These are phyloP conservation scores for Sindora glabra DNA, from an alignment of 306 rosid genomes.

Conservation along the genomic window DNA sequence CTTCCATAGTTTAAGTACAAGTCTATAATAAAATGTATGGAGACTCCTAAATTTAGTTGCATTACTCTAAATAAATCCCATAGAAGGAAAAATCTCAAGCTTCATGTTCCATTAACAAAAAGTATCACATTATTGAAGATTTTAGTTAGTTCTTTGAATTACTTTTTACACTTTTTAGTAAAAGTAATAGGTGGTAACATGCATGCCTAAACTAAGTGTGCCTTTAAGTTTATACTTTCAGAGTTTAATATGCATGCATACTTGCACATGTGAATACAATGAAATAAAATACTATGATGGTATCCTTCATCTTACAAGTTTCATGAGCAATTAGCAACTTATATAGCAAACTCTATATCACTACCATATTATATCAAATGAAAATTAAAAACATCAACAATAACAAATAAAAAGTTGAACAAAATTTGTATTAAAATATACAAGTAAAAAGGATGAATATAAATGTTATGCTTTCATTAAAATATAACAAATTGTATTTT, in stretches of 20 bases:
- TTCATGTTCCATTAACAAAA: neutral
- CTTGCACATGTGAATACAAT: neutral
- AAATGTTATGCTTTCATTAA: too few species aligned
- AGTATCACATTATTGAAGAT: neutral
- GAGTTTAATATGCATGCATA: too few species aligned
- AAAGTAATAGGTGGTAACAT: neutral
- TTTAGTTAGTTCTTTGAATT: neutral
- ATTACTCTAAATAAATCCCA: constrained; percentile 3
- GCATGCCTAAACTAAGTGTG: neutral
- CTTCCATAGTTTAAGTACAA: neutral
- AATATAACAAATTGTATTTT: too few species aligned
- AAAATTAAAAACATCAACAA: constrained; percentile 8
- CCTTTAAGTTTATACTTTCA: too few species aligned
- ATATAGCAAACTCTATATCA: too few species aligned
- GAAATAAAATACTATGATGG: too few species aligned
- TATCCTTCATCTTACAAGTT: too few species aligned
- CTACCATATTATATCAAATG: constrained; percentile 4
- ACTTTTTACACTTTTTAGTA: neutral
- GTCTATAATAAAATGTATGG: neutral
- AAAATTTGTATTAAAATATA: constrained; percentile 24
- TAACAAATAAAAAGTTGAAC: constrained; percentile 8
- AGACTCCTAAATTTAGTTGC: neutral
- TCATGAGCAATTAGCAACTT: neutral
- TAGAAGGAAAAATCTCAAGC: too few species aligned
- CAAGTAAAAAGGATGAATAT: constrained; percentile 70